Evolutionary conservation across 108 stramenopile species (phyloP), one percentile per base, ranked within the genome.

Genomic region (Hondaea fermentalgiana): DNA sequence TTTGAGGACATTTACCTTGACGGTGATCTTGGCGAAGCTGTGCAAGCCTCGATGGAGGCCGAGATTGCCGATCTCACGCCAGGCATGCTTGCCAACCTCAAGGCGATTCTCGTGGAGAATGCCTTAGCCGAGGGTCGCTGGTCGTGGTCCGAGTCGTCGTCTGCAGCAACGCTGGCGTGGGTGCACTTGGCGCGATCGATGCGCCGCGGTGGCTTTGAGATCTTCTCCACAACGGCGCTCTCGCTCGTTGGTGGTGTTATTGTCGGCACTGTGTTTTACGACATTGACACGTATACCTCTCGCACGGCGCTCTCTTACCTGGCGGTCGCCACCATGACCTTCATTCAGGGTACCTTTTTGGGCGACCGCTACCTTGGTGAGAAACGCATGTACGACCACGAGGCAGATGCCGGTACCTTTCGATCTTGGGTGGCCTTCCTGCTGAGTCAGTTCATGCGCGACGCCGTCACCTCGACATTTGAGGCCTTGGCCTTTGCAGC

Each of bases 291-390:
- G 19, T 83, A 83, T 45, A 83, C 49, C 76, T 83, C 76, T 0
- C 76, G 51, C 25, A 83, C 76, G 12, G 76, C 76, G 51, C 51
- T 83, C 23, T 21, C 76, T 3, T 83, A 83, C 1, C 51, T 83
- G 45, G 51, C 19, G 25, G 76, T 83, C 23, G 51, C 49, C 49
- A 83, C 76, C 49, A 83, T 83, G 76, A 83, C 76, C n/a, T 83
- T 83, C 23, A 53, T 83, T 12, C 49, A 83, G 3, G 45, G 49
- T 53, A 83, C 76, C 19, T 83, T 83, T 83, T 45, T 83, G 19
- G 76, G 76, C 51, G 76, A 83, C 23, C 76, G 76, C 76, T 83
- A 83, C 76, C 45, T 53, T 23, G 76, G 49, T 12, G 76, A 83
- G 51, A 83, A 83, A 23, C 76, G 51, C n/a, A 83, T 83, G 76